phyloP scores from a whole-genome alignment of 2,329 filamentous ascomycete species.

The Fusarium bulbicola region DNA sequence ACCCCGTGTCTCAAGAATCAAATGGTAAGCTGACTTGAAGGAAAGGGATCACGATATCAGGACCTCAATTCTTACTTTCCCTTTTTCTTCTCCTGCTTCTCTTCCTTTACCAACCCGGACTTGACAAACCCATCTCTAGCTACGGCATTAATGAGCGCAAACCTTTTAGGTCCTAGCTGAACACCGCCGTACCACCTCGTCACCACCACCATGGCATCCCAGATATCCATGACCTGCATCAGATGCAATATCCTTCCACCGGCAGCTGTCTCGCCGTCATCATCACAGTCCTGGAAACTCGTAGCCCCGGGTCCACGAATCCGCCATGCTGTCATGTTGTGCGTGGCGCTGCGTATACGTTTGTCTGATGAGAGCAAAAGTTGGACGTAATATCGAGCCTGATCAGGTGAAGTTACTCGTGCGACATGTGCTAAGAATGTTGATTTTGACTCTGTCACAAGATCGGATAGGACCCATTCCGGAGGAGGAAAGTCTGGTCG shows the following conservation, averaged over 20 bases:
- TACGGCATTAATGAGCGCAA: constrained; percentile 87
- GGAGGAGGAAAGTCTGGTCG: constrained; percentile 36
- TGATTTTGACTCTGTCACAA: constrained; percentile 83
- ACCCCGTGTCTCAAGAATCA: not conserved
- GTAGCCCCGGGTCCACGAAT: constrained; percentile 68
- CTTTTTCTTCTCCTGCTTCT: constrained; percentile 47
- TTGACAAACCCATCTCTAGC: constrained; percentile 85
- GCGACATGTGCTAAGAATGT: constrained; percentile 85
- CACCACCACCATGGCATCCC: constrained; percentile 92
- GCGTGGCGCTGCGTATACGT: constrained; percentile 85
- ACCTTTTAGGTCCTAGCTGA: constrained; percentile 86
- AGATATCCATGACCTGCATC: constrained; percentile 94
- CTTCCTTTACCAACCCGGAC: constrained; percentile 73
- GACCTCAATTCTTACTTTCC: constrained; percentile 35
- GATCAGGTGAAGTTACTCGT: constrained; percentile 71
- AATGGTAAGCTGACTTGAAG: not conserved
- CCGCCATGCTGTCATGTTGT: constrained; percentile 96
- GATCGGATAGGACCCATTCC: constrained; percentile 77
- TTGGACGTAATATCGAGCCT: constrained; percentile 76
- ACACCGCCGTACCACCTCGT: constrained; percentile 95
- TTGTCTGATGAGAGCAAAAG: constrained; percentile 85
- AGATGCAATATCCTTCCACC: constrained; percentile 86
- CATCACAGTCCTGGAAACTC: constrained; percentile 88
- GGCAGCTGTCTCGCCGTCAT: constrained; percentile 94
- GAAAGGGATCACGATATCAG: not conserved